A percentile compares a stretch with the other conserved stretches of the same genome.
Evolutionary conservation across 2,329 filamentous ascomycete genomes (phyloP).

Genomic region (Pseudopyricularia javanii): DNA sequence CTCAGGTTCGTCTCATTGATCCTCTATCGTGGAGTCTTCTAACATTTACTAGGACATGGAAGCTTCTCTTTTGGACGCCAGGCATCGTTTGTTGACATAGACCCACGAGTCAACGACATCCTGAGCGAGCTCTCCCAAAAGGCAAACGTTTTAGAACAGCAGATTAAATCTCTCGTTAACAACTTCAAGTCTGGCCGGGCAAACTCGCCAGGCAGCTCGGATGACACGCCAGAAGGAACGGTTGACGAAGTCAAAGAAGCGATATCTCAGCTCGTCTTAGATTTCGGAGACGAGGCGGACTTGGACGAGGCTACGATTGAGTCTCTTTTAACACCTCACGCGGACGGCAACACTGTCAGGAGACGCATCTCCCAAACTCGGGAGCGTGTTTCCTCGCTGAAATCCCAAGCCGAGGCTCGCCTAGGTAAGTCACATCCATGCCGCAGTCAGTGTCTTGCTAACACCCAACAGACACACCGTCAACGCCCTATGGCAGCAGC

Average conservation of each 20-base stretch:
- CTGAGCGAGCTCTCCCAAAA: not conserved
- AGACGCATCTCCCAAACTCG: not conserved
- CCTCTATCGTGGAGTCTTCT: not conserved
- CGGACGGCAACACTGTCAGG: not conserved
- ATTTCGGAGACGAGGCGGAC: not conserved
- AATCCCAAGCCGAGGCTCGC: not conserved
- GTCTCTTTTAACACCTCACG: not conserved
- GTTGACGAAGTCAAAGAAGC: not conserved
- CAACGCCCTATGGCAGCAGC: not conserved
- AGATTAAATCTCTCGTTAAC: not conserved
- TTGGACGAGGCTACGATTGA: not conserved
- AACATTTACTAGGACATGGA: not conserved
- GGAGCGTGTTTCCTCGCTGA: not conserved
- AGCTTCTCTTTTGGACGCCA: not conserved
- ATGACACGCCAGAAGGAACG: no score
- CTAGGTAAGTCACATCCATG: not conserved
- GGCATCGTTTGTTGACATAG: not conserved
- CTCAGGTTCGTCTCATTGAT: not conserved
- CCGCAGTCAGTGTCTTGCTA: no score
- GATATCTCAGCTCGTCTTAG: not conserved
- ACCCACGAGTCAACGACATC: not conserved
- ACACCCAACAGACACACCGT: no score
- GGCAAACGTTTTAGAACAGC: not conserved
- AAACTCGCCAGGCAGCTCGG: no score
- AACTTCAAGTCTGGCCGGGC: not conserved